Evolutionary conservation across 352 stramenopile species (phyloP).

Genomic region (Globisporangium rhizosaccharum): DNA sequence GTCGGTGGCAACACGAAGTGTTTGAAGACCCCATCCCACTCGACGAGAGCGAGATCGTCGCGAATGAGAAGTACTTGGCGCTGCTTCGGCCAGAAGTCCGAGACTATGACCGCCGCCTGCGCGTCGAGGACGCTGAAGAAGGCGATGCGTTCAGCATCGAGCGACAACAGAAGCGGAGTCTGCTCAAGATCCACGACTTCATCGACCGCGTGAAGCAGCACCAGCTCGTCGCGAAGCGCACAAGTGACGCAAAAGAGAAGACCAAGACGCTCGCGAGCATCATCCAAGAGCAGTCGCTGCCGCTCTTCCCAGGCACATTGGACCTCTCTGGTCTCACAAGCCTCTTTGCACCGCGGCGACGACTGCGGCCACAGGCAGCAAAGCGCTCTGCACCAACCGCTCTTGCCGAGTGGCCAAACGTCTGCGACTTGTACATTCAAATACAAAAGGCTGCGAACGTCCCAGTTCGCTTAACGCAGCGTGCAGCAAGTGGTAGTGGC

Average conservation of each 20-base stretch:
- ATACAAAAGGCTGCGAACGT: constrained; percentile 76
- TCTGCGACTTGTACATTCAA: constrained; percentile 80
- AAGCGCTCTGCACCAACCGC: constrained; percentile 16
- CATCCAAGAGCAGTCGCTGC: constrained; percentile 80
- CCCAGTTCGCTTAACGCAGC: constrained; percentile 40
- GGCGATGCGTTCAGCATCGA: constrained; percentile 32
- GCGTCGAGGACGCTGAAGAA: constrained; percentile 36
- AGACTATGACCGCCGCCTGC: constrained; percentile 46
- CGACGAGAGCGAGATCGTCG: constrained; percentile 47
- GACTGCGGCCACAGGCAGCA: constrained; percentile 42
- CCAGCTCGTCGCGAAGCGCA: constrained; percentile 14
- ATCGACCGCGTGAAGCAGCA: constrained; percentile 42
- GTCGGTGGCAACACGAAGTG: constrained; percentile 18
- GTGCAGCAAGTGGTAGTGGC: constrained; percentile 3
- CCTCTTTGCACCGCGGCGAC: constrained; percentile 50
- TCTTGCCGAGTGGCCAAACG: constrained; percentile 46
- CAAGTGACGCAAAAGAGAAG: constrained; percentile 10
- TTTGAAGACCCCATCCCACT: constrained; percentile 72
- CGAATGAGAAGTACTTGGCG: constrained; percentile 48
- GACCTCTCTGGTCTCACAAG: constrained; percentile 48
- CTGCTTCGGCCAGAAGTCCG: constrained; percentile 59
- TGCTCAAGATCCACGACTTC: constrained; percentile 63
- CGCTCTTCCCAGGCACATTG: constrained; percentile 63
- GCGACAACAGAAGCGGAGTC: constrained; percentile 32
- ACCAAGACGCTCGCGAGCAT: constrained; percentile 50